phyloP scores from a whole-genome alignment of 2,329 filamentous ascomycete genomes.

The Aspergillus arachidicola region DNA sequence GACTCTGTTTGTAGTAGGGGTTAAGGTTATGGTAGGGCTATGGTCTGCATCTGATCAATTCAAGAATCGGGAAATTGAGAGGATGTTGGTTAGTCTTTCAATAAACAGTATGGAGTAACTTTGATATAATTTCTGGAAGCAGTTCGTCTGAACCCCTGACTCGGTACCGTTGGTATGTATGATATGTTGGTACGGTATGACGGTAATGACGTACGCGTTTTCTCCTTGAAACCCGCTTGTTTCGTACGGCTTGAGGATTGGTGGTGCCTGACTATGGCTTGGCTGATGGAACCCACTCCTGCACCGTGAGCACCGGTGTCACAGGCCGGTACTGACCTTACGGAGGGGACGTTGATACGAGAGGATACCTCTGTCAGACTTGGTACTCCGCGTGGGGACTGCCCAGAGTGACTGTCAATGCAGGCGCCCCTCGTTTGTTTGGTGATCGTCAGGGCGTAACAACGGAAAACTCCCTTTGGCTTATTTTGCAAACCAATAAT shows the following conservation, averaged over 20 bases:
- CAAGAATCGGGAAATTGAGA: background rate
- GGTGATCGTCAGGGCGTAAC: constrained; percentile 25
- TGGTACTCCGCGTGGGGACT: constrained; percentile 17
- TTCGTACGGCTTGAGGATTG: background rate
- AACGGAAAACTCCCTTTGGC: constrained; percentile 11
- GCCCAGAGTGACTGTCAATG: constrained; percentile 18
- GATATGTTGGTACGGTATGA: background rate
- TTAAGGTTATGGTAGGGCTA: background rate
- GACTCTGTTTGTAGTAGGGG: background rate
- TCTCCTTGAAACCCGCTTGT: constrained; percentile 9
- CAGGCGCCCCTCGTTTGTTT: constrained; percentile 21
- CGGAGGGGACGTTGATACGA: background rate
- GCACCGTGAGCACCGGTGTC: background rate
- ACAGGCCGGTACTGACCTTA: background rate
- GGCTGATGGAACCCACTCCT: background rate
- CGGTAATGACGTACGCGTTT: background rate
- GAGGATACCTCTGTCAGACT: background rate
- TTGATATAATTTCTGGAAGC: background rate
- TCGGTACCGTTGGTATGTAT: background rate
- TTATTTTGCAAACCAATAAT: constrained; percentile 4
- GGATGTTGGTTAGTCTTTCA: background rate
- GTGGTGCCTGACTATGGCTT: background rate
- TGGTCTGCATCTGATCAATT: background rate
- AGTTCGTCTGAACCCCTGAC: constrained; percentile 3
- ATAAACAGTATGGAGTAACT: background rate